Conservation (phyloP, 2,329 filamentous ascomycete species). For the Botryotinia narcissicola region DNA sequence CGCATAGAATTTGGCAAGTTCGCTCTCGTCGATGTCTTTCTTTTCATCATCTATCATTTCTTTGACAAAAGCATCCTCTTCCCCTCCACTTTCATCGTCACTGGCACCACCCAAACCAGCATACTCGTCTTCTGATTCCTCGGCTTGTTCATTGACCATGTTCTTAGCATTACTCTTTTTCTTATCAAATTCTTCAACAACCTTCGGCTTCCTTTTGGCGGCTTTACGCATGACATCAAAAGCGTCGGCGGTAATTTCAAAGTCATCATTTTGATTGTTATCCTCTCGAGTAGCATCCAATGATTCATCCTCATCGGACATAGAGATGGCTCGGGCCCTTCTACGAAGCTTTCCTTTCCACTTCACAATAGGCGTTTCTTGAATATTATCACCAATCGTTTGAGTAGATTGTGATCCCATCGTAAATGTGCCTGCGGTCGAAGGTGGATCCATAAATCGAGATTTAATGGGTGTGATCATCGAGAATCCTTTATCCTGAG, state of each 20-base stretch:
- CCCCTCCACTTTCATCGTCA: constrained; percentile 78
- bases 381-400: constrained; percentile 40
- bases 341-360: constrained; percentile 57
- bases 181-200: constrained; percentile 65
- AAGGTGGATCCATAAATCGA: constrained; percentile 61
- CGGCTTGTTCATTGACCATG: constrained; percentile 88
- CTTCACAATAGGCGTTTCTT: constrained; percentile 65
- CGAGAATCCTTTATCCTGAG: constrained; percentile 77
- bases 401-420: constrained; percentile 38
- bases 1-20: constrained; percentile 85
- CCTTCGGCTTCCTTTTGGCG: constrained; percentile 51
- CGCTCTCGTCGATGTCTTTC: constrained; percentile 74
- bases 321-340: constrained; percentile 44
- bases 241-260: constrained; percentile 40
- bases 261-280: constrained; percentile 36
- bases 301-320: constrained; percentile 41
- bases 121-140: constrained; percentile 98
- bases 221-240: constrained; percentile 64
- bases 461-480: constrained; percentile 68
- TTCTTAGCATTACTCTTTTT: constrained; percentile 84
- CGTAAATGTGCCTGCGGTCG: constrained; percentile 69
- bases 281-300: constrained; percentile 26
- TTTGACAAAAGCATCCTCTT: constrained; percentile 70
- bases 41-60: constrained; percentile 89
- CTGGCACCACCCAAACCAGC: constrained; percentile 87